Base-by-base conservation (phyloP, 1,284 basidiomycete genomes). In the Mycosarcoma maydis region DNA sequence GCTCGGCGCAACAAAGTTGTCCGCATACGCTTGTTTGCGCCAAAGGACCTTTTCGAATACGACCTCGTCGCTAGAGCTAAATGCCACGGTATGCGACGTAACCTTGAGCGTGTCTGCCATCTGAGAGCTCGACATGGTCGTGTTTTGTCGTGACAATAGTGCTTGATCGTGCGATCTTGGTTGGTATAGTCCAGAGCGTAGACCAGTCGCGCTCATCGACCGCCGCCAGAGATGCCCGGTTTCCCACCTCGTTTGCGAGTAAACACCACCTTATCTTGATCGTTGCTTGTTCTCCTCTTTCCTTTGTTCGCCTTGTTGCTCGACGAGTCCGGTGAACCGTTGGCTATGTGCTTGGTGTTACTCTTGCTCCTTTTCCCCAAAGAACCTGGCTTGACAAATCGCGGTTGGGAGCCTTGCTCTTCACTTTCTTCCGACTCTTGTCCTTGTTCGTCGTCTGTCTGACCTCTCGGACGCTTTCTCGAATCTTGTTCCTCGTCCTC, bases 31-130 rank as follows among this genome's bases (percentile, higher is more conserved):
- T 77, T 90, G 90, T 61, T 82, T 84, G 78, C 88, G 88, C 92
- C 92, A 96, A 17, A 97, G 86, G n/a, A 91, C 85, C 77, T 89
- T 90, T 79, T 89, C 87, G 91, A 92, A 95, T 13, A 22, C 3
- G 7, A 50, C 42, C 17, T 23, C n/a, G 13, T 34, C 13, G 19
- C 14, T 6, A 6, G 22, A 4, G 38, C n/a, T n/a, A n/a, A n/a
- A n/a, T n/a, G n/a, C n/a, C n/a, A n/a, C n/a, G n/a, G n/a, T n/a
- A n/a, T n/a, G n/a, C n/a, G n/a, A n/a, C n/a, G n/a, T n/a, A n/a
- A n/a, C n/a, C n/a, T n/a, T n/a, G n/a, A n/a, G n/a, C n/a, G n/a
- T n/a, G n/a, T n/a, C n/a, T n/a, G n/a, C n/a, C n/a, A n/a, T n/a
- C n/a, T n/a, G n/a, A n/a, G n/a, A n/a, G n/a, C n/a, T n/a, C n/a